Percentiles rank a stretch among this genome's conserved stretches.
These are phyloP conservation scores for Vitis hybrid DNA, from an alignment of 177 flowering plant genomes.

Conservation along the genomic window DNA sequence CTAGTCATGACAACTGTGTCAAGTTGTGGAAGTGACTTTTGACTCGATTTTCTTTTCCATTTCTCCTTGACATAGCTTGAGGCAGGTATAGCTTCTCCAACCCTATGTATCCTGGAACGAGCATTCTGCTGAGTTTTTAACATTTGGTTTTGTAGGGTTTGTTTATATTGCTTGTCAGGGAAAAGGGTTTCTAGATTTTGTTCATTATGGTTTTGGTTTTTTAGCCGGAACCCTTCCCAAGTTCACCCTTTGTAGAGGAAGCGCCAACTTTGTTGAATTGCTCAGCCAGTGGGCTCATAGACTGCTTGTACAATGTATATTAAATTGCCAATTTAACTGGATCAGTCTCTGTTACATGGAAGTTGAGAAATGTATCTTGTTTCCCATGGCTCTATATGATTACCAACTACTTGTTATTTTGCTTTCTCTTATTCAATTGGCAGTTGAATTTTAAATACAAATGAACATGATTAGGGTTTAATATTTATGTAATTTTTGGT, in stretches of 20 bases:
- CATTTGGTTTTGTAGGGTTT: neutral
- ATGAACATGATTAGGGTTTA: no score
- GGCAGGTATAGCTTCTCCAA: constrained; percentile 2
- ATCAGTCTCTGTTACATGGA: no score
- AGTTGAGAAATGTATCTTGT: no score
- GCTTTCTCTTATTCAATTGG: no score
- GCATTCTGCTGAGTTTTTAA: neutral
- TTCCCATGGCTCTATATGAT: no score
- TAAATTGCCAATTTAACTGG: neutral
- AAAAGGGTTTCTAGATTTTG: neutral
- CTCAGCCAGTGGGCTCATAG: no score
- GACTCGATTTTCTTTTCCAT: neutral
- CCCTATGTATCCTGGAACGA: neutral
- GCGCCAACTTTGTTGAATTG: neutral
- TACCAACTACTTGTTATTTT: no score
- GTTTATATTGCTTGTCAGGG: neutral
- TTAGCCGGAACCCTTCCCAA: neutral
- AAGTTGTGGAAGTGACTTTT: constrained; percentile 63
- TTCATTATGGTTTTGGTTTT: neutral
- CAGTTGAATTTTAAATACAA: no score
- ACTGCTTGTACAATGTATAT: constrained; percentile 1
- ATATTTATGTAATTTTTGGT: no score
- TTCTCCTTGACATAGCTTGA: neutral
- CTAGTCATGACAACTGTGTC: constrained; percentile 64
- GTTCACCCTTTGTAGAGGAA: neutral